Conservation (phyloP, 352 stramenopile species). For the Phytophthora vignae region DNA sequence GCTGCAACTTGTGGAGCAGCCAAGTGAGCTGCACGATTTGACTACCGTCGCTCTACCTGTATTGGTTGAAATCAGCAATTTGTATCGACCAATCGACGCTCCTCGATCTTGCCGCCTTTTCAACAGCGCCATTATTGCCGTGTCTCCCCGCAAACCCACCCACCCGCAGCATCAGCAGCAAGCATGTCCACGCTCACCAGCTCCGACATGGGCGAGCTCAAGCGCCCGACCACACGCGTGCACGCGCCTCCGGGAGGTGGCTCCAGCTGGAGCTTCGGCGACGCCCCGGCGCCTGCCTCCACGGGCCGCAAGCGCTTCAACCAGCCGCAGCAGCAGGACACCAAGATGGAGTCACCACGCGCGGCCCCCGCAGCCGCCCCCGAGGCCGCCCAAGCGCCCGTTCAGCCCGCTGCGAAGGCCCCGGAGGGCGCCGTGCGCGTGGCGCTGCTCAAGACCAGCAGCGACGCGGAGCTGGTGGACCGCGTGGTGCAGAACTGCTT, state of each 20-base stretch:
- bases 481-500: constrained; percentile 74
- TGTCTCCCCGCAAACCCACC: background rate
- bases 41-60: background rate
- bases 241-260: constrained; percentile 82
- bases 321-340: constrained; percentile 33
- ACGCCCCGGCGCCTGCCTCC: constrained; percentile 30
- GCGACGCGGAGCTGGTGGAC: constrained; percentile 78
- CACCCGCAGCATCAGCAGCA: background rate
- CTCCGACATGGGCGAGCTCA: constrained; percentile 84
- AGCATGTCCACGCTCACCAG: constrained; percentile 88
- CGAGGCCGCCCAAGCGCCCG: constrained; percentile 20
- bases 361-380: constrained; percentile 27
- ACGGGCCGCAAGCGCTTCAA: constrained; percentile 42
- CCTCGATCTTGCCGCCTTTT: constrained; percentile 14
- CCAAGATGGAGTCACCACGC: constrained; percentile 54
- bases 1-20: background rate
- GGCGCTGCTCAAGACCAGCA: constrained; percentile 80
- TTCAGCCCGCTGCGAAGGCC: constrained; percentile 11
- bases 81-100: constrained; percentile 9
- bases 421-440: constrained; percentile 47
- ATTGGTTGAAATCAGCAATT: background rate
- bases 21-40: background rate
- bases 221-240: constrained; percentile 84
- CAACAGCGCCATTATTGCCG: background rate
- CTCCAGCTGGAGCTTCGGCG: constrained; percentile 82